phyloP scores from a whole-genome alignment of 345 rosid species.

The Noccaea bulbosa region DNA sequence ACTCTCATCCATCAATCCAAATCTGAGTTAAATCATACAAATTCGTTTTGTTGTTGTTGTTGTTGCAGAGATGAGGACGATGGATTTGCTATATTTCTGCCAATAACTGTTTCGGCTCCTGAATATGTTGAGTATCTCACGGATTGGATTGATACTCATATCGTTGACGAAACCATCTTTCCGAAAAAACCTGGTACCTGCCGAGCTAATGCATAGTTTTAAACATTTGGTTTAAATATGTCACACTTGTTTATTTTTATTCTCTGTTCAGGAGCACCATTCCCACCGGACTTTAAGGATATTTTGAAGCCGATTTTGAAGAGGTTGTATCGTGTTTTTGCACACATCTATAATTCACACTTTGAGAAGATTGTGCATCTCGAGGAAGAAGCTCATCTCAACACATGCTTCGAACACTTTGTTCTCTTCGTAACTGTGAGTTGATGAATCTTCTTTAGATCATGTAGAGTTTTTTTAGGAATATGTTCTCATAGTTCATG shows the following conservation, averaged over 20 bases:
- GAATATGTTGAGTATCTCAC: slow-evolving; percentile 81
- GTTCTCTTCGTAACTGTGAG: slow-evolving; percentile 81
- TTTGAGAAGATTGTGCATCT: slow-evolving; percentile 76
- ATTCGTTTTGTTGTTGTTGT: neutral
- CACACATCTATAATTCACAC: slow-evolving; percentile 87
- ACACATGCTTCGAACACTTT: slow-evolving; percentile 94
- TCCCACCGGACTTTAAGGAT: slow-evolving; percentile 83
- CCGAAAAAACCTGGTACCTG: slow-evolving; percentile 69
- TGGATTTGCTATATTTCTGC: slow-evolving; percentile 72
- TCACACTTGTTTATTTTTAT: neutral
- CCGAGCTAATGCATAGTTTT: neutral
- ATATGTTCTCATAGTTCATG: slow-evolving; percentile 1
- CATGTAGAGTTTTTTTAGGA: neutral
- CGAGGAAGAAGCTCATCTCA: slow-evolving; percentile 88
- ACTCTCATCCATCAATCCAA: slow-evolving; percentile 10
- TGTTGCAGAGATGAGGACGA: slow-evolving; percentile 84
- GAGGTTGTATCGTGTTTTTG: slow-evolving; percentile 81
- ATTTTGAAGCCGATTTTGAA: slow-evolving; percentile 81
- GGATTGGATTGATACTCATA: slow-evolving; percentile 87
- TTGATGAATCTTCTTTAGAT: slow-evolving; percentile 19
- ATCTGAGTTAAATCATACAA: neutral
- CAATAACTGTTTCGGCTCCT: slow-evolving; percentile 92
- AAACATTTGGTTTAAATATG: slow-evolving; percentile 2
- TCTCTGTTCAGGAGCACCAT: slow-evolving; percentile 60
- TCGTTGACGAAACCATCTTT: slow-evolving; percentile 79